Evolutionary conservation across 768 basidiomycete species (phyloP), one percentile per base, ranked within the genome.

Genomic region (Pleurotus tuoliensis): DNA sequence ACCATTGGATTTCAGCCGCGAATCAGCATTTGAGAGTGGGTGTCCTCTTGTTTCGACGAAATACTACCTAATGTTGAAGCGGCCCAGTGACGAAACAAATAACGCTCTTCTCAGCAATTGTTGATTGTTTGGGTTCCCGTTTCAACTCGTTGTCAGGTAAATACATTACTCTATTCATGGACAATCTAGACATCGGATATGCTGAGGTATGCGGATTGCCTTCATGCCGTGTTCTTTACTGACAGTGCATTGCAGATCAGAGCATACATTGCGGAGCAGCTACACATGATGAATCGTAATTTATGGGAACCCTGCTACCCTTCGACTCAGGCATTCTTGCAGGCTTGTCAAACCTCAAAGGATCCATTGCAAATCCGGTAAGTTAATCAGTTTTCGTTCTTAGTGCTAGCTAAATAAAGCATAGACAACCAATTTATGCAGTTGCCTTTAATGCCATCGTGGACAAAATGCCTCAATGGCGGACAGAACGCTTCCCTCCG

Each of bases 11-110:
- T 92, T 95, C 67, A 80, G 82, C 37, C 82, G 86, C 46, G 90
- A 91, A 61, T 96, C 92, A 25, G 90, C 92, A 2, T 97, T 97
- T 68, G 82, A 87, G 61, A 87, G 92, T 90, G 72, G 83, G 74
- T 39, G 12, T 51, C 38, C 25, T 46, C 37, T 37, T 25, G 56
- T 56, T 18, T 49, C 8, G 30, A 46, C 47, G 45, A 41, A 12
- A 13, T 47, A 39, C 48, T 54, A 47, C 43, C 48, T 59, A 44
- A 40, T 47, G 3, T 51, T 59, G 41, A 58, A 47, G 37, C 44
- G 25, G 50, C 57, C 20, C 64, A 94, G 92, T 92, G 78, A 87
- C 80, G 62, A 94, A 94, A 66, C 72, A 89, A 1, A 73, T 94
- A 4, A 76, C 82, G 37, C 69, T 89, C 8, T 77, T 91, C 58